Conservation (phyloP, 2,329 filamentous ascomycete species). For the Macrophomina tecta region DNA sequence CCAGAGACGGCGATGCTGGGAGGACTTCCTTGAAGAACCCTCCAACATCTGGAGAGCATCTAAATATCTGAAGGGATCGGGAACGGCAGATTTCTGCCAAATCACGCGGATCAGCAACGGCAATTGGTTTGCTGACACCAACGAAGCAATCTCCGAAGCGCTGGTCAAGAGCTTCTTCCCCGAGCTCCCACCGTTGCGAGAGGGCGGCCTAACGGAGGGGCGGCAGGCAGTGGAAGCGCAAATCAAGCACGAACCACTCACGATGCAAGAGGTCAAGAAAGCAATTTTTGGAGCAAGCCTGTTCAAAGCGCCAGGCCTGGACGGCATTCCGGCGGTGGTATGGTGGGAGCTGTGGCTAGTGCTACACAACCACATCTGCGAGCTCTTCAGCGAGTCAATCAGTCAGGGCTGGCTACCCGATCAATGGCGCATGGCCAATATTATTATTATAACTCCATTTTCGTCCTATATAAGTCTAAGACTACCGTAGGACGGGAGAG, state of each 20-base stretch:
- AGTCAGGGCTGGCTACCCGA: background rate
- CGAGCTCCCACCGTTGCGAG: background rate
- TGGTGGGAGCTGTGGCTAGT: background rate
- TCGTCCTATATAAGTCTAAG: too few species aligned
- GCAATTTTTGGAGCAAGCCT: background rate
- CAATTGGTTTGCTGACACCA: background rate
- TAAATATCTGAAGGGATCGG: background rate
- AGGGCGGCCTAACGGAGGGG: background rate
- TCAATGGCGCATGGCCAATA: background rate
- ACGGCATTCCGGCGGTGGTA: background rate
- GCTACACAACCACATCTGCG: background rate
- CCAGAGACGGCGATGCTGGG: background rate
- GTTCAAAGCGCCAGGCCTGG: background rate
- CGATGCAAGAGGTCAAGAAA: background rate
- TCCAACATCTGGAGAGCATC: background rate
- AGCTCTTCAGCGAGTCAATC: background rate
- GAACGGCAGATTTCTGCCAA: background rate
- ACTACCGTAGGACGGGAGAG: too few species aligned
- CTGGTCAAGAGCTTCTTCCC: background rate
- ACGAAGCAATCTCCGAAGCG: background rate
- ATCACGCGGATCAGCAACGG: background rate
- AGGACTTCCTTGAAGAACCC: background rate
- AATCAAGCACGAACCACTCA: background rate
- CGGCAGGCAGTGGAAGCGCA: too few species aligned
- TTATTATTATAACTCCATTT: too few species aligned